These are phyloP conservation scores for Colletotrichum liaoningense DNA, from an alignment of 2,329 filamentous ascomycete species.

Conservation along the genomic window DNA sequence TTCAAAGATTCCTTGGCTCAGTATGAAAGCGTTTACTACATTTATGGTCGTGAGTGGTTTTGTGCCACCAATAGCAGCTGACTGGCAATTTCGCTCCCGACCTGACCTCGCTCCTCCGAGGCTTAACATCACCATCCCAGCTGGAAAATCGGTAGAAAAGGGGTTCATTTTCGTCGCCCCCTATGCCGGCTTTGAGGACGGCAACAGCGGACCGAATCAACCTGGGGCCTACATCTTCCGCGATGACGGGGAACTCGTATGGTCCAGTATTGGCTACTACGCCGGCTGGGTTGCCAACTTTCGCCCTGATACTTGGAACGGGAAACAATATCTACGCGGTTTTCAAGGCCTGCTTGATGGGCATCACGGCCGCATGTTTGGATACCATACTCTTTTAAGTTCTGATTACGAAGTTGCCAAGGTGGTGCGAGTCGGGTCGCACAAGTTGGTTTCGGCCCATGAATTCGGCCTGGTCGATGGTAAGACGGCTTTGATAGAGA, in stretches of 20 bases:
- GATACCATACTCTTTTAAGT: constrained; percentile 38
- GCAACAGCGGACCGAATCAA: background rate
- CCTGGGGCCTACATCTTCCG: constrained; percentile 16
- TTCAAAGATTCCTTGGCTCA: too few relatives aligned
- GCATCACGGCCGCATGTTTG: constrained; percentile 45
- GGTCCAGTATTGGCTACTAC: constrained; percentile 21
- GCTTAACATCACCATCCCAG: constrained; percentile 17
- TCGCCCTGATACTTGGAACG: constrained; percentile 11
- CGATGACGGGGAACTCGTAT: constrained; percentile 23
- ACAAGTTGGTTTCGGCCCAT: constrained; percentile 45
- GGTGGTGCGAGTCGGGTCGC: constrained; percentile 40
- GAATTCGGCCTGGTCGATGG: constrained; percentile 54
- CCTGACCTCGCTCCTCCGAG: constrained; percentile 33
- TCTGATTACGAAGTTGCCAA: constrained; percentile 44
- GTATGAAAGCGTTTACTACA: too few relatives aligned
- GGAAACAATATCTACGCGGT: constrained; percentile 1
- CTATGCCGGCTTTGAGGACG: background rate
- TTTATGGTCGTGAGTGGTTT: background rate
- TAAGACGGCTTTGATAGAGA: constrained; percentile 53
- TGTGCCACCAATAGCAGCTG: constrained; percentile 15
- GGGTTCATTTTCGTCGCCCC: constrained; percentile 12
- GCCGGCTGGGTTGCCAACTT: constrained; percentile 26
- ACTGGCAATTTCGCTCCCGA: constrained; percentile 40
- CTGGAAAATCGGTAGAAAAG: background rate
- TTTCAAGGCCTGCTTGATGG: constrained; percentile 39